A percentile compares a stretch with the other conserved stretches of the same genome.
These are phyloP conservation scores for Allomyces macrogynus DNA, from an alignment of 192 early-diverging fungal species.

Conservation along the genomic window DNA sequence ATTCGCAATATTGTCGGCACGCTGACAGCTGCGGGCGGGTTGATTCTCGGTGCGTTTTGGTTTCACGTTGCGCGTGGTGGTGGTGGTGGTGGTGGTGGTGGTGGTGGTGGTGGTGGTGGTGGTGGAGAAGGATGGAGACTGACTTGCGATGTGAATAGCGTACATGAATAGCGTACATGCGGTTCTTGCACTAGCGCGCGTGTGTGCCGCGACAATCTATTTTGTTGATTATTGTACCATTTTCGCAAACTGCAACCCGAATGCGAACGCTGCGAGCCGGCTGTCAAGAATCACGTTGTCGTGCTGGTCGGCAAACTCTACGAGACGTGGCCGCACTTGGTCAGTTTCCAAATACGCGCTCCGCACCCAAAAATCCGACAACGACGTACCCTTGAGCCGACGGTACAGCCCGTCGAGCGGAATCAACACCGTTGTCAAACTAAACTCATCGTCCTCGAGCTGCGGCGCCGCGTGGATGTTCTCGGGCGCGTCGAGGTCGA, in stretches of 20 bases:
- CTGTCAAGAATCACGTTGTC: not conserved
- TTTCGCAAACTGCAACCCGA: not conserved
- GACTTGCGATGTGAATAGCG: no score
- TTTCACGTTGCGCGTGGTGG: not conserved
- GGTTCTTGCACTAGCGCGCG: conserved; percentile 27
- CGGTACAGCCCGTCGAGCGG: conserved; percentile 4
- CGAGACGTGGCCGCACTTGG: no score
- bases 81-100: no score
- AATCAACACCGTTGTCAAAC: conserved; percentile 4
- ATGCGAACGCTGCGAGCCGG: not conserved
- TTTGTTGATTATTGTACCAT: no score
- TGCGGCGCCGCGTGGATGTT: conserved; percentile 1
- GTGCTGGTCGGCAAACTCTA: not conserved
- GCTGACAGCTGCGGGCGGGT: conserved; percentile 61
- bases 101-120: no score
- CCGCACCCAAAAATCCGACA: no score
- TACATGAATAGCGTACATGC: conserved; percentile 24
- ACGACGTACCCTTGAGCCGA: not conserved
- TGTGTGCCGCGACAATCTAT: no score
- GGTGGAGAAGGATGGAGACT: no score
- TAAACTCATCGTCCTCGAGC: conserved; percentile 10
- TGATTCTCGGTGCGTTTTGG: conserved; percentile 22
- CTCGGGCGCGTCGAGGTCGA: conserved; percentile 4
- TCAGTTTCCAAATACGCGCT: no score
- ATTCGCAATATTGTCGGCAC: conserved; percentile 66